Evolutionary conservation across 192 early-diverging fungal species (phyloP).

Genomic region (Tieghemiomyces parasiticus): DNA sequence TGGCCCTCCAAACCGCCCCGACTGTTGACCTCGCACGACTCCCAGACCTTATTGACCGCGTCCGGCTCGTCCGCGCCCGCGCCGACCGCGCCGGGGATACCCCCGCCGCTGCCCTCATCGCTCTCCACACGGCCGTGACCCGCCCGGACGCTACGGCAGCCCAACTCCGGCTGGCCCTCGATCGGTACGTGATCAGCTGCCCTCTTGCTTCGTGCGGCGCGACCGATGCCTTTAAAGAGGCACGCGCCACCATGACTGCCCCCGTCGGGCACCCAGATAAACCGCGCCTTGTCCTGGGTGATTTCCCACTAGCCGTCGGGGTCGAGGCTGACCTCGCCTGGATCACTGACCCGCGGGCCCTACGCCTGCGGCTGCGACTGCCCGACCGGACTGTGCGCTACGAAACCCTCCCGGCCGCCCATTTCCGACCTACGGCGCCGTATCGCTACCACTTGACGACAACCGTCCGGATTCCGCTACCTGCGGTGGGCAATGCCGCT

Average conservation of each 20-base stretch:
- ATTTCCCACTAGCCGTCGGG: constrained; percentile 18
- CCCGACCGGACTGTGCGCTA: constrained; percentile 15
- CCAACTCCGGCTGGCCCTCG: background rate
- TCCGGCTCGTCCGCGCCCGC: background rate
- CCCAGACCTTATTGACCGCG: background rate
- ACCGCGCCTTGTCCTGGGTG: constrained; percentile 1
- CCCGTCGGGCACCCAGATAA: background rate
- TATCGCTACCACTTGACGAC: background rate
- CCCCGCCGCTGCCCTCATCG: background rate
- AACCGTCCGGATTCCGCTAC: background rate
- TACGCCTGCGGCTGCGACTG: constrained; percentile 18
- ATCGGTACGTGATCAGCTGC: background rate
- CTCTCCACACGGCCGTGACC: background rate
- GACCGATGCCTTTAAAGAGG: background rate
- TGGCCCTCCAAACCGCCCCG: background rate
- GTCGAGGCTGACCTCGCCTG: constrained; percentile 18
- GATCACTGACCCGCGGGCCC: constrained; percentile 11
- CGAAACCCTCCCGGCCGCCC: constrained; percentile 18
- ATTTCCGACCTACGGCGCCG: constrained; percentile 13
- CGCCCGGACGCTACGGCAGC: background rate
- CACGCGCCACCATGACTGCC: background rate
- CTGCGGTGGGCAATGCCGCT: background rate
- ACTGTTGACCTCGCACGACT: background rate
- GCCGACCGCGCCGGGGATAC: background rate
- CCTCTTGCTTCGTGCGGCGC: background rate